Evolutionary conservation across 805 yeast genomes (phyloP).

Genomic region (Metschnikowia rubicola): DNA sequence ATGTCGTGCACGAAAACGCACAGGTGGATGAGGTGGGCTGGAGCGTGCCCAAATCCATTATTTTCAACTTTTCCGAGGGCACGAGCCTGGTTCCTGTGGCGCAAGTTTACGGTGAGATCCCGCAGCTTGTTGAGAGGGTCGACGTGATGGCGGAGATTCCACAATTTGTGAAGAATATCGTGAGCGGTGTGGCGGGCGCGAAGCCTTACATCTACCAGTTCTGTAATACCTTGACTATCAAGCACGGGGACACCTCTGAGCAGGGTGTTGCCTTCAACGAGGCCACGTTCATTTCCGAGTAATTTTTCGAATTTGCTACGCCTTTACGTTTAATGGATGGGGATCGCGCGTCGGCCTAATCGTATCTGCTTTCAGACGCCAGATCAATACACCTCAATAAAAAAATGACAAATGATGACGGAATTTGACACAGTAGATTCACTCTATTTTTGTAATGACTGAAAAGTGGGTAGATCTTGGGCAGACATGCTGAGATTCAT

Average conservation of each 20-base stretch:
- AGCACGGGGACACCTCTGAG: conserved; percentile 44
- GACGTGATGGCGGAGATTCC: conserved; percentile 99
- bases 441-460: too few species aligned
- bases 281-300: conserved; percentile 69
- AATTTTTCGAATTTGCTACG: conserved; percentile 3
- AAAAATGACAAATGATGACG: too few species aligned
- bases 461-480: too few species aligned
- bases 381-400: too few species aligned
- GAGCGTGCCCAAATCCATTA: conserved; percentile 75
- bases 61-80: conserved; percentile 49
- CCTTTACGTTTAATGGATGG: neutral
- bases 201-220: conserved; percentile 96
- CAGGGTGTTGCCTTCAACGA: conserved; percentile 70
- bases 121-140: conserved; percentile 74
- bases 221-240: conserved; percentile 58
- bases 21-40: conserved; percentile 81
- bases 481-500: too few species aligned
- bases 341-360: too few species aligned
- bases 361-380: too few species aligned
- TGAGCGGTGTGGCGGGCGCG: conserved; percentile 91
- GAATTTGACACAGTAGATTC: too few species aligned
- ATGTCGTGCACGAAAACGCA: conserved; percentile 49
- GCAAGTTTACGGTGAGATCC: conserved; percentile 57
- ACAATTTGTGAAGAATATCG: conserved; percentile 86
- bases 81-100: conserved; percentile 40